These are phyloP conservation scores for Trichothecium sympodiale DNA, from an alignment of 2,329 filamentous ascomycete genomes.

Conservation along the genomic window DNA sequence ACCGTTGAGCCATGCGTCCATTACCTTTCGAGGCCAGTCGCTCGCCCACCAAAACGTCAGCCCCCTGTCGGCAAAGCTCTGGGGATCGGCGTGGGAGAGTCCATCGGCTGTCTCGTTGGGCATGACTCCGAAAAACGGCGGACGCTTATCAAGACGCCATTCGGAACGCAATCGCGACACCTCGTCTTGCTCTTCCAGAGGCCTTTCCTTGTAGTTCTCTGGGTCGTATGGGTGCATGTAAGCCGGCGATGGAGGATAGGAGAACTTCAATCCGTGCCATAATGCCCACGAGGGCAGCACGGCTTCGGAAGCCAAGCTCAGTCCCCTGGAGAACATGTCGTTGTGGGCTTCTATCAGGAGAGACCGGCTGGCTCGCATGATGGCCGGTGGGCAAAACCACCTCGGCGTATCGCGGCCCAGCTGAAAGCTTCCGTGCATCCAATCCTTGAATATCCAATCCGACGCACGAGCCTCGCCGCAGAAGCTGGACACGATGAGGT, in stretches of 20 bases:
- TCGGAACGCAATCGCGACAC: background rate
- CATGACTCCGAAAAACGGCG: conserved; percentile 17
- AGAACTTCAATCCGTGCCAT: conserved; percentile 26
- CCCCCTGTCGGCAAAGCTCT: conserved; percentile 12
- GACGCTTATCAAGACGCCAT: conserved; percentile 2
- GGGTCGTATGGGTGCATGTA: conserved; percentile 15
- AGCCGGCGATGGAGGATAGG: conserved; percentile 22
- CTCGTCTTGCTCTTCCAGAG: conserved; percentile 9
- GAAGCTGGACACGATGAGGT: conserved; percentile 17
- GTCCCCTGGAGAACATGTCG: conserved; percentile 16
- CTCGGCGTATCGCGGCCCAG: conserved; percentile 14
- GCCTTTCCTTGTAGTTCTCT: conserved; percentile 6
- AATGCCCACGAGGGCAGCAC: conserved; percentile 23
- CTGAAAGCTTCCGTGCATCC: conserved; percentile 15
- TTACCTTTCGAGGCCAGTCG: conserved; percentile 18
- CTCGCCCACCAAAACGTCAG: conserved; percentile 22
- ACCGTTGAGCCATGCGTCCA: conserved; percentile 19
- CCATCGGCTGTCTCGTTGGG: conserved; percentile 14
- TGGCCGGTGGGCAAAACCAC: conserved; percentile 24
- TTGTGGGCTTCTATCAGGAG: conserved; percentile 21
- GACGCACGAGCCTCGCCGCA: conserved; percentile 16
- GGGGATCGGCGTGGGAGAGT: conserved; percentile 12
- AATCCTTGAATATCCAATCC: conserved; percentile 21
- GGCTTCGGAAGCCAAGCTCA: conserved; percentile 21
- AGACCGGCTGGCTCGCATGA: conserved; percentile 18